Percentiles rank a stretch among this genome's conserved stretches.
phyloP scores from a whole-genome alignment of 2,329 filamentous ascomycete species.

The Falciphora oryzae region DNA sequence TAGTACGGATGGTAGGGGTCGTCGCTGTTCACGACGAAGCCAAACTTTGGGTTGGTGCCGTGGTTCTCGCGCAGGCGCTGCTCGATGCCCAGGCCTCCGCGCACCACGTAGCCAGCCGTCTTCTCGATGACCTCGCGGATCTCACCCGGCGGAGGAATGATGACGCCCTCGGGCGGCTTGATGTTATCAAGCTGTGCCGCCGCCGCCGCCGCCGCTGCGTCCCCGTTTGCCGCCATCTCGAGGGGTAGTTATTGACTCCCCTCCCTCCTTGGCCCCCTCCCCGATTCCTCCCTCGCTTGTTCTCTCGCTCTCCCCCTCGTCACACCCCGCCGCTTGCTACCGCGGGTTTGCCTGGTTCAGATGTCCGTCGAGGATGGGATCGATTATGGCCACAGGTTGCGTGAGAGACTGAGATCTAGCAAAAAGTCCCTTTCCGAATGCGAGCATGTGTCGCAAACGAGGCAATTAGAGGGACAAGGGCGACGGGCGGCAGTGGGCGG shows the following conservation, averaged over 20 bases:
- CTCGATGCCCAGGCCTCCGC: slow-evolving; percentile 65
- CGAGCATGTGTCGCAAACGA: not conserved
- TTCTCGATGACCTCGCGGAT: slow-evolving; percentile 85
- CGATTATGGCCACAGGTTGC: no score
- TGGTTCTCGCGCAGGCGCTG: slow-evolving; percentile 83
- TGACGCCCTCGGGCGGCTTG: slow-evolving; percentile 76
- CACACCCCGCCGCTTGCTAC: not conserved
- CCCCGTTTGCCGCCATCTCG: slow-evolving; percentile 39
- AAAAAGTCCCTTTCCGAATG: not conserved
- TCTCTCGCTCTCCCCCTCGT: not conserved
- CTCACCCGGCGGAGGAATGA: slow-evolving; percentile 79
- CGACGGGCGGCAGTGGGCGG: no score
- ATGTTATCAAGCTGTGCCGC: slow-evolving; percentile 53
- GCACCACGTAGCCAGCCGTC: slow-evolving; percentile 83
- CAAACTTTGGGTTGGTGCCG: slow-evolving; percentile 80
- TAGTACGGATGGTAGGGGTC: slow-evolving; percentile 90
- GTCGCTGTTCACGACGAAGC: slow-evolving; percentile 72
- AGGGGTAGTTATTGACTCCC: not conserved
- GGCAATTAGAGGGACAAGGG: no score
- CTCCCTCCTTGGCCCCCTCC: no score
- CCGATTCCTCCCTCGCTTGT: not conserved
- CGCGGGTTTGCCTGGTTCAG: not conserved
- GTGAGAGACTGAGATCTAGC: not conserved
- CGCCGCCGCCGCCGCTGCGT: slow-evolving; percentile 41
- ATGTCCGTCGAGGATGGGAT: not conserved